Evolutionary conservation across 2,329 filamentous ascomycete genomes (phyloP).

Genomic region (Scedosporium dehoogii): DNA sequence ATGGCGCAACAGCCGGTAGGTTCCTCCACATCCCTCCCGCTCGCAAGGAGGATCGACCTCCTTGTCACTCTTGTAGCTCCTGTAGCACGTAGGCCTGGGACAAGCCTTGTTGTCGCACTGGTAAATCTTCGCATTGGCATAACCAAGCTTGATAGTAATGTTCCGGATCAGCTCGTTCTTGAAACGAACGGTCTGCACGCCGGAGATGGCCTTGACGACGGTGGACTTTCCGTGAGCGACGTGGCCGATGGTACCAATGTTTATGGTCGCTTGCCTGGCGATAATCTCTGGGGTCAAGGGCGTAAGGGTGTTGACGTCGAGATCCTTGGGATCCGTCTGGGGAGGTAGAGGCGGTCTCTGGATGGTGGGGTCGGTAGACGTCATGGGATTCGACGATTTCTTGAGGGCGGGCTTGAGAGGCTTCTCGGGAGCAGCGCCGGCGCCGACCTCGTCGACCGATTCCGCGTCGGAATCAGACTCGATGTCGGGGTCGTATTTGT

Average conservation of each 20-base stretch:
- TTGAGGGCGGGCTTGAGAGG: slow-evolving; percentile 79
- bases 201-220: slow-evolving; percentile 97
- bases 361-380: slow-evolving; percentile 45
- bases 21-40: slow-evolving; percentile 80
- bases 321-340: slow-evolving; percentile 83
- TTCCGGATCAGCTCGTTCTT: slow-evolving; percentile 99
- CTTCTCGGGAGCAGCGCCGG: slow-evolving; percentile 47
- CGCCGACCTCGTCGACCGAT: slow-evolving; percentile 48
- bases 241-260: slow-evolving; percentile 96
- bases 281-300: slow-evolving; percentile 96
- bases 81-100: slow-evolving; percentile 89
- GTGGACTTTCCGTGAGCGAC: slow-evolving; percentile 99
- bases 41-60: slow-evolving; percentile 95
- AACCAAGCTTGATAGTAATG: slow-evolving; percentile 99
- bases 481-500: slow-evolving; percentile 66
- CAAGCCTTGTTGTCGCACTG: slow-evolving; percentile 90
- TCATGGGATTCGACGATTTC: slow-evolving; percentile 38
- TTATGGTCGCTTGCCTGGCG: slow-evolving; percentile 94
- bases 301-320: slow-evolving; percentile 71
- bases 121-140: slow-evolving; percentile 99
- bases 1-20: slow-evolving; percentile 79
- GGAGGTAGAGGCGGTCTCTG: slow-evolving; percentile 54
- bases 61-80: slow-evolving; percentile 98
- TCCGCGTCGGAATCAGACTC: slow-evolving; percentile 55
- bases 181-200: slow-evolving; percentile 97